Evolutionary conservation across 1,139 yeast species (phyloP), one percentile per base, ranked within the genome.

Genomic region (Diutina neorugosa): DNA sequence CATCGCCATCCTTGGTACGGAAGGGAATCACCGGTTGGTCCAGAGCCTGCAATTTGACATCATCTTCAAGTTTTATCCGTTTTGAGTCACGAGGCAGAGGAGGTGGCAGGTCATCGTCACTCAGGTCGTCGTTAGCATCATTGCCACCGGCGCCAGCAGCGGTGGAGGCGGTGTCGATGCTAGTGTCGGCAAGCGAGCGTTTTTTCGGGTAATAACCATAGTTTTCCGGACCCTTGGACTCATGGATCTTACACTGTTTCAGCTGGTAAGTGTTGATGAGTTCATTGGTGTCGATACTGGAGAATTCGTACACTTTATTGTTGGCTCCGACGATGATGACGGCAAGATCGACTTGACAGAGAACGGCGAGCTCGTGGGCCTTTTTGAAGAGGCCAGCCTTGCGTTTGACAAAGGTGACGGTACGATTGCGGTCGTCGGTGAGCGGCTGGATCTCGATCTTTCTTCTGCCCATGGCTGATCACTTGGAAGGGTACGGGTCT

Each of bases 381-480:
- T 93, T 93, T 65, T 93, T 93, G 72, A 93, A 91, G 52, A 93
- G 73, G 1, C 98, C 98, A 0, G 96, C 95, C 67, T 91, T 93
- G 54, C 98, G 78, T 67, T 93, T 93, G 58, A 89, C 89, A 67
- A 93, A 93, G 0, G 98, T 93, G 37, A 85, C 91, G 6, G 94
- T 82, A 58, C 90, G 70, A 67, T 90, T 91, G 56, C 98, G 76
- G 66, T 91, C 98, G 60, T 93, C 96, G 6, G 83, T 75, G 57
- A 93, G 82, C 51, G 98, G 98, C 67, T 87, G 84, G 62, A 93
- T 93, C 60, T 88, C 95, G 59, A 93, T 93, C 69, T 93, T 93
- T 71, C 98, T 85, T 75, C 98, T 84, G 53, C 98, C 98, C 98
- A 93, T 93, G 34, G 16, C 34, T n/a, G 48, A 11, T 23, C n/a